Evolutionary conservation across 2,329 filamentous ascomycete genomes (phyloP).

Genomic region (Curvularia lunata): DNA sequence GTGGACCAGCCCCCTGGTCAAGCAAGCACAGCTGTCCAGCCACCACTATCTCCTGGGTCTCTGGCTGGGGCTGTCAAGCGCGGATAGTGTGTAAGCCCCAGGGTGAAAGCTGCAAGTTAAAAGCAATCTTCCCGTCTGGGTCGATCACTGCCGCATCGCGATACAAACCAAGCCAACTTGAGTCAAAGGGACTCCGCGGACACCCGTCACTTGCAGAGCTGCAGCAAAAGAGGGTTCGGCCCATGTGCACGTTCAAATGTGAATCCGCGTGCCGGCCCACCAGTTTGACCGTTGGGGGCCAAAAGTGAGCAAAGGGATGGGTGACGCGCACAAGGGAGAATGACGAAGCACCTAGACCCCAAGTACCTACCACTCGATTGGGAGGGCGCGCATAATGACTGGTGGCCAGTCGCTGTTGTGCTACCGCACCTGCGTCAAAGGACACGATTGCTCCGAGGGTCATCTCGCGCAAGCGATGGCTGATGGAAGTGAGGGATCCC

Average conservation of each 20-base stretch:
- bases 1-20: slow-evolving; percentile 24
- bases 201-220: slow-evolving; percentile 21
- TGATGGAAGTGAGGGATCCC: slow-evolving; percentile 28
- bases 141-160: slow-evolving; percentile 36
- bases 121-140: slow-evolving; percentile 32
- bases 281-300: slow-evolving; percentile 34
- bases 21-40: slow-evolving; percentile 33
- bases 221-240: slow-evolving; percentile 17
- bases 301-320: slow-evolving; percentile 20
- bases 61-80: slow-evolving; percentile 27
- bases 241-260: slow-evolving; percentile 22
- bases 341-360: slow-evolving; percentile 15
- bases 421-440: slow-evolving; percentile 37
- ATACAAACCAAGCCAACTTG: slow-evolving; percentile 19
- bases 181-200: slow-evolving; percentile 22
- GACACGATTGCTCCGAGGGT: slow-evolving; percentile 21
- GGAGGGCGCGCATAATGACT: slow-evolving; percentile 23
- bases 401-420: slow-evolving; percentile 24
- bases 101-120: slow-evolving; percentile 30
- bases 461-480: slow-evolving; percentile 27
- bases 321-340: slow-evolving; percentile 1
- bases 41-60: slow-evolving; percentile 37
- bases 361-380: slow-evolving; percentile 6
- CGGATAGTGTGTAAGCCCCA: slow-evolving; percentile 31
- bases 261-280: slow-evolving; percentile 18